A percentile compares a stretch with the other conserved stretches of the same genome.
These are phyloP conservation scores for Umbelopsis sp. DNA, from an alignment of 192 early-diverging fungal species.

Conservation along the genomic window DNA sequence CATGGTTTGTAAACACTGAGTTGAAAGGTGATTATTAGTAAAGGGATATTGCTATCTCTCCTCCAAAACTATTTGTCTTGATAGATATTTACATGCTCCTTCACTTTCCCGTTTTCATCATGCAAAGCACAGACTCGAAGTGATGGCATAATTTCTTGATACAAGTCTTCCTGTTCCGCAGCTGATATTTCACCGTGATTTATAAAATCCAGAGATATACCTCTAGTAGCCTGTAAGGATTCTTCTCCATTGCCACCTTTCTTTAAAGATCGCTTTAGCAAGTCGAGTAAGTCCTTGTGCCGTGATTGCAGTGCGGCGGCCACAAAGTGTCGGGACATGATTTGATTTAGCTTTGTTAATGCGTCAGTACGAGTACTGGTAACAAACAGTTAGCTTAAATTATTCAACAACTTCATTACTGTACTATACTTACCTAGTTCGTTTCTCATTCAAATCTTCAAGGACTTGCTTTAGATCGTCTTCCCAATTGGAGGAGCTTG, in stretches of 20 bases:
- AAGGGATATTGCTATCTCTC: not conserved
- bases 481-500: conserved; percentile 31
- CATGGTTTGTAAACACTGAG: conserved; percentile 31
- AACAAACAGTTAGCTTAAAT: not conserved
- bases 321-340: conserved; percentile 55
- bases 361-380: conserved; percentile 61
- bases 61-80: too few relatives aligned
- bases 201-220: conserved; percentile 49
- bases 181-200: conserved; percentile 45
- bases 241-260: conserved; percentile 44
- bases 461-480: conserved; percentile 50
- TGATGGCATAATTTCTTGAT: conserved; percentile 43
- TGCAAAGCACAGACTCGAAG: conserved; percentile 50
- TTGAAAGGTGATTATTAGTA: not conserved
- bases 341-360: conserved; percentile 44
- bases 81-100: conserved; percentile 39
- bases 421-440: conserved; percentile 45
- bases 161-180: conserved; percentile 47
- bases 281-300: conserved; percentile 54
- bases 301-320: conserved; percentile 54
- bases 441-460: conserved; percentile 52
- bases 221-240: conserved; percentile 44
- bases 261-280: conserved; percentile 54
- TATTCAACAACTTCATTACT: not conserved
- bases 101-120: conserved; percentile 45